phyloP scores from a whole-genome alignment of 2,329 filamentous ascomycete genomes.

The Neoarthrinium moseri region DNA sequence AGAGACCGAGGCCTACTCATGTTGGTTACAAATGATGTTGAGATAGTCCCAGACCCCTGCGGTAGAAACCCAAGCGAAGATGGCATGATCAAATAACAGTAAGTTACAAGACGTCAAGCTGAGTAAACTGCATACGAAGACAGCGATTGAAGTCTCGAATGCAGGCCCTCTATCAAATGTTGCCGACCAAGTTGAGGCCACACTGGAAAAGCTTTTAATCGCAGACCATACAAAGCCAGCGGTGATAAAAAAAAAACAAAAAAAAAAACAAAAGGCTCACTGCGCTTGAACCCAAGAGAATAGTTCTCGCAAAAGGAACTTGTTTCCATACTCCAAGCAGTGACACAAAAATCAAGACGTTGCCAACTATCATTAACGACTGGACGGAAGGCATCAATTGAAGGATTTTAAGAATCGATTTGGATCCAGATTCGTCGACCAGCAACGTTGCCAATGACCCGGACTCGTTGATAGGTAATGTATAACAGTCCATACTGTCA shows the following conservation, averaged over 20 bases:
- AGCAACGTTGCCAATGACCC: not conserved
- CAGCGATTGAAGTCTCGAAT: not conserved
- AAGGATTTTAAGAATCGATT: not conserved
- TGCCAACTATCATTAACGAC: not conserved
- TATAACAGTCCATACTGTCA: not conserved
- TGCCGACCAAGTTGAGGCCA: not conserved
- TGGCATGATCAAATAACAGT: too few relatives aligned
- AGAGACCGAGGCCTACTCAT: too few relatives aligned
- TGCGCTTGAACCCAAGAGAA: not conserved
- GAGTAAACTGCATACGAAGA: not conserved
- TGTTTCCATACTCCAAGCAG: not conserved
- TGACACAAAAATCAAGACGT: constrained; percentile 1
- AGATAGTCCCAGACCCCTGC: not conserved
- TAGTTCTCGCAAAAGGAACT: not conserved
- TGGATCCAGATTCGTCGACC: not conserved
- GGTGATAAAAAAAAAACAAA: not conserved
- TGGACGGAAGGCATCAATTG: not conserved
- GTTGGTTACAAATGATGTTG: not conserved
- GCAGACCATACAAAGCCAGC: not conserved
- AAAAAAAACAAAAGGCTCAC: constrained; percentile 1
- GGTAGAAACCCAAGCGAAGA: too few relatives aligned
- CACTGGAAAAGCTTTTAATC: not conserved
- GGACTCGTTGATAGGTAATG: not conserved
- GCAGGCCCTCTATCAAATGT: not conserved
- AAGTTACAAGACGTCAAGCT: not conserved